Evolutionary conservation across 2,329 filamentous ascomycete genomes (phyloP), one percentile per base, ranked within the genome.

Genomic region (Sporothrix humicola): DNA sequence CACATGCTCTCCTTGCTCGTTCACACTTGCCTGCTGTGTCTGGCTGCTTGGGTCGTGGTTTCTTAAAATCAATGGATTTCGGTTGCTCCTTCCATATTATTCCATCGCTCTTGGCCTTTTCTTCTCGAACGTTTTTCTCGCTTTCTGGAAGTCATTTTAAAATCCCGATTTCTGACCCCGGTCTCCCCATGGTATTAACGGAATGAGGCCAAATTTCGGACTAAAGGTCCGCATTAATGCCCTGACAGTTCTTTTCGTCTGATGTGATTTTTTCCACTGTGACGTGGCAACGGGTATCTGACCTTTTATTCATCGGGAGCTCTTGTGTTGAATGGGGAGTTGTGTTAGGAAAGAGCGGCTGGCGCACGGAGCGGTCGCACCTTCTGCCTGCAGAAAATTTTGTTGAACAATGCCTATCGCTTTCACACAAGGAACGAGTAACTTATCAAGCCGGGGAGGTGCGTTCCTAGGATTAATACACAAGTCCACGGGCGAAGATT

Each of bases 141-240:
- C 8, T 17, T 54, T 69, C 66, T 56, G 15, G 66, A 56, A 56
- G 48, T 56, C 26, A 13, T 69, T 42, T 69, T 69, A 20, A 54
- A 54, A 69, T 37, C 17, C 12, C 13, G 15, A 8, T 20, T 54
- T 31, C n/a, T n/a, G 31, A 54, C 66, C 48, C 66, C 48, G 48
- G 66, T 52, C 37, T 52, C 65, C 23, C 46, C 66, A 42, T 26
- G 26, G 26, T 20, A 52, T 68, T 68, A 37, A 68, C 20, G 23
- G 61, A 15, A 31, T 68, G 23, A 52, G 63, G 46, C 63, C 63
- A 68, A 63, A 54, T 54, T 69, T 54, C 48, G 66, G 66, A 17
- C 46, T n/a, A 69, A 52, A 50, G 65, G 48, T 69, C 31, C 48
- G 66, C 48, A 56, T 69, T 54, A 8, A 69, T 69, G 66, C 66